phyloP scores from a whole-genome alignment of 2,329 filamentous ascomycete species.

The Coleophoma cylindrospora region DNA sequence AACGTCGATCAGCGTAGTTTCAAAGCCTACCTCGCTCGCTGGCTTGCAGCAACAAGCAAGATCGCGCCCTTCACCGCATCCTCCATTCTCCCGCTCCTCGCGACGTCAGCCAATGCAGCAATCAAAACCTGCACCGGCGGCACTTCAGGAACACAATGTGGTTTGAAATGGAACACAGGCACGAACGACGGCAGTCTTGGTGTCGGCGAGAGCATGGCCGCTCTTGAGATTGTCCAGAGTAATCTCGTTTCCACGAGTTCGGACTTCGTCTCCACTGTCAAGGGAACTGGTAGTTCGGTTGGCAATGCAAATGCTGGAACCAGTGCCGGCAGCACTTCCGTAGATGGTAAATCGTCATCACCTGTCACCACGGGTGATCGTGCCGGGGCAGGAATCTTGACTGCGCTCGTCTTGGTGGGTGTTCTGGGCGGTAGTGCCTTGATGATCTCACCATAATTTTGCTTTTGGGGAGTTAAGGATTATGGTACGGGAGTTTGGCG shows the following conservation, averaged over 20 bases:
- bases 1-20: slow-evolving; percentile 58
- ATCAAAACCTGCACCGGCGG: slow-evolving; percentile 53
- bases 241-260: slow-evolving; percentile 28
- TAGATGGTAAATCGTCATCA: slow-evolving; percentile 3
- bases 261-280: slow-evolving; percentile 26
- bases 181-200: slow-evolving; percentile 53
- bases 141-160: slow-evolving; percentile 51
- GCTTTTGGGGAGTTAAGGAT: neutral
- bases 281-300: slow-evolving; percentile 36
- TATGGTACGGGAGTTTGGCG: too few relatives aligned
- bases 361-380: slow-evolving; percentile 31
- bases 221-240: slow-evolving; percentile 53
- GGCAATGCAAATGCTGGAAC: slow-evolving; percentile 18
- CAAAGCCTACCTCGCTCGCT: slow-evolving; percentile 57
- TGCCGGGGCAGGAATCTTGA: slow-evolving; percentile 36
- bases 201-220: slow-evolving; percentile 68
- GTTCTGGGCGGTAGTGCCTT: slow-evolving; percentile 15
- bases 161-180: slow-evolving; percentile 51
- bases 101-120: slow-evolving; percentile 48
- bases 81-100: slow-evolving; percentile 46
- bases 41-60: slow-evolving; percentile 56
- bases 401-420: slow-evolving; percentile 23
- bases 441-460: slow-evolving; percentile 8
- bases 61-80: slow-evolving; percentile 55
- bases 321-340: slow-evolving; percentile 8